Evolutionary conservation across 495 filamentous ascomycete genomes (phyloP).

Genomic region (Hypoxylon lenormandii): DNA sequence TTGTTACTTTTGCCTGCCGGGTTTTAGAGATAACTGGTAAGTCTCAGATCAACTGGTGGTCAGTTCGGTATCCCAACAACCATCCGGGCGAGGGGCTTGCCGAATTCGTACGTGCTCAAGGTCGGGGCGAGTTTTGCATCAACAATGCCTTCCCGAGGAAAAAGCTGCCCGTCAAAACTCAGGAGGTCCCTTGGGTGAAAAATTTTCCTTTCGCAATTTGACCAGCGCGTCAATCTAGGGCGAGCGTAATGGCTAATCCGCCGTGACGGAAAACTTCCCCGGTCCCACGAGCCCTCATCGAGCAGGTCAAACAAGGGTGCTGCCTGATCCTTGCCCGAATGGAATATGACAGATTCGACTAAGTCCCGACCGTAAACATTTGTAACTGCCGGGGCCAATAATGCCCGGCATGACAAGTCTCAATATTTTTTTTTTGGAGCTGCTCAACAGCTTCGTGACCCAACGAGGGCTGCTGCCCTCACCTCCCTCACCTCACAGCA

Average conservation of each 20-base stretch:
- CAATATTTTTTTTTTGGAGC: conserved; percentile 17
- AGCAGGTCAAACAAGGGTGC: conserved; percentile 29
- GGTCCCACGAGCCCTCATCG: conserved; percentile 31
- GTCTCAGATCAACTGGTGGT: conserved; percentile 20
- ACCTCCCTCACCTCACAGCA: neutral
- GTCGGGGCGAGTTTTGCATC: conserved; percentile 24
- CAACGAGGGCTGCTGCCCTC: conserved; percentile 4
- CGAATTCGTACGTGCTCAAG: conserved; percentile 27
- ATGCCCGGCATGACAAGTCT: conserved; percentile 9
- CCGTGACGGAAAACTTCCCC: conserved; percentile 43
- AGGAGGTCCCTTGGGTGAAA: conserved; percentile 25
- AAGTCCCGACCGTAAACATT: conserved; percentile 37
- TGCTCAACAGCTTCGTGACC: neutral
- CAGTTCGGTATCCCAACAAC: conserved; percentile 32
- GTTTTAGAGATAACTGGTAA: conserved; percentile 6
- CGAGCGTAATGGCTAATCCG: conserved; percentile 36
- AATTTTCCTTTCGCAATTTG: conserved; percentile 41
- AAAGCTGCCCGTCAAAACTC: conserved; percentile 26
- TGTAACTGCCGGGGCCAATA: conserved; percentile 38
- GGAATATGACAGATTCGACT: conserved; percentile 41
- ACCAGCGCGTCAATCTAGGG: conserved; percentile 29
- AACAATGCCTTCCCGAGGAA: conserved; percentile 14
- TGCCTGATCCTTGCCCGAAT: conserved; percentile 39
- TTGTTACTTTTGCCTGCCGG: conserved; percentile 12
- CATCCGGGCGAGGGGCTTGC: conserved; percentile 26